Evolutionary conservation across 257 asterid species (phyloP), one percentile per base, ranked within the genome.

Genomic region (Solanum bulbocastanum): DNA sequence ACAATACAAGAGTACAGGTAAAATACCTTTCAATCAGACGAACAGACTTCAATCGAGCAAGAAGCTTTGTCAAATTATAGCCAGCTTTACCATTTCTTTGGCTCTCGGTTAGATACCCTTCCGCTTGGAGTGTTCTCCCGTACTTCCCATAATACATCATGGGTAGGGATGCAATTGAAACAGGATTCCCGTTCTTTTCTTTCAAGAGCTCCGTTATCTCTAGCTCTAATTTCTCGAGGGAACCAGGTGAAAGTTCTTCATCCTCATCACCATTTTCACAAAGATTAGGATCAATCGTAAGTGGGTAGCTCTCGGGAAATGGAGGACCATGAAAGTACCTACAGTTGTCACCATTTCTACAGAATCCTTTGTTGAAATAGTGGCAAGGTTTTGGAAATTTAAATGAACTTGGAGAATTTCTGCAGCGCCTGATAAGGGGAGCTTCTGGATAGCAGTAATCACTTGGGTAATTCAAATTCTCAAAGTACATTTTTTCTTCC

Each of bases 31-130:
- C 98, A 68, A 96, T 93, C 83, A 96, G 92, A 36, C 91, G 89
- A 71, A 96, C 94, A 75, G 94, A 93, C 87, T 90, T 95, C 89
- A 96, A 85, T 84, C 96, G 92, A 86, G 95, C 95, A 52, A 96
- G 98, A 83, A 96, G 98, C 69, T 93, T 96, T 4, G 99, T 96
- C 94, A 96, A 92, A 91, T 95, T 95, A 87, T 88, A 95, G 58
- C 98, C 99, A 65, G 95, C 94, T 91, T 94, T 94, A 23, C 98
- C 98, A 40, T 96, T 98, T 62, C 99, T 89, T 89, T 95, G 99
- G 90, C 99, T 96, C 90, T 96, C 99, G 39, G 99, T 95, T 84
- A 94, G 90, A 88, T 96, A 95, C 86, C 98, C 98, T 90, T 95
- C 98, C 20, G 98, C 98, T 86, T 94, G 98, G 72, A 96, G 93